These are phyloP conservation scores for Penicillium crustosum DNA, from an alignment of 2,329 filamentous ascomycete genomes.

Conservation along the genomic window DNA sequence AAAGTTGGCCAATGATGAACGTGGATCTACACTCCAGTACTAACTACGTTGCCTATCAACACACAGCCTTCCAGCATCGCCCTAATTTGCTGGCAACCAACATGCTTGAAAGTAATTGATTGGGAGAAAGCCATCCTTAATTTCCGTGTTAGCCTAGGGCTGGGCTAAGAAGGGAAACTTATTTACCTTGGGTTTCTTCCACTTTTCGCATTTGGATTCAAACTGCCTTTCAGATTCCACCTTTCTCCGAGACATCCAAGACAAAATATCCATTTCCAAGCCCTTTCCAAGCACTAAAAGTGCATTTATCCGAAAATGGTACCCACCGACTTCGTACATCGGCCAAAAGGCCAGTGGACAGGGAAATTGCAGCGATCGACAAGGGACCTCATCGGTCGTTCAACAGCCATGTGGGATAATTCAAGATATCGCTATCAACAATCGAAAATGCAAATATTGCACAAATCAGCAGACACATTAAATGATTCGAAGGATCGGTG, in stretches of 20 bases:
- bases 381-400: conserved; percentile 11
- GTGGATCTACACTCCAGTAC: neutral
- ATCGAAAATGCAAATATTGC: conserved; percentile 15
- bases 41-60: neutral
- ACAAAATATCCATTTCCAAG: neutral
- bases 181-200: conserved; percentile 1
- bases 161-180: neutral
- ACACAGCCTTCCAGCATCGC: conserved; percentile 1
- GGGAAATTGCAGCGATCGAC: conserved; percentile 18
- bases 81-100: neutral
- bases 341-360: conserved; percentile 7
- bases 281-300: neutral
- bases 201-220: neutral
- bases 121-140: neutral
- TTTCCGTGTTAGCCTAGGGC: neutral
- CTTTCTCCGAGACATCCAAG: neutral
- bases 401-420: conserved; percentile 9
- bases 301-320: conserved; percentile 6
- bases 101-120: neutral
- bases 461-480: conserved; percentile 15
- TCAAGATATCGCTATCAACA: conserved; percentile 15
- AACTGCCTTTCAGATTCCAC: neutral
- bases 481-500: conserved; percentile 12
- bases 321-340: conserved; percentile 1
- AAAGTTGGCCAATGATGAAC: neutral